Conservation (phyloP, 1,284 basidiomycete genomes). For the Psilocybe mexicana region DNA sequence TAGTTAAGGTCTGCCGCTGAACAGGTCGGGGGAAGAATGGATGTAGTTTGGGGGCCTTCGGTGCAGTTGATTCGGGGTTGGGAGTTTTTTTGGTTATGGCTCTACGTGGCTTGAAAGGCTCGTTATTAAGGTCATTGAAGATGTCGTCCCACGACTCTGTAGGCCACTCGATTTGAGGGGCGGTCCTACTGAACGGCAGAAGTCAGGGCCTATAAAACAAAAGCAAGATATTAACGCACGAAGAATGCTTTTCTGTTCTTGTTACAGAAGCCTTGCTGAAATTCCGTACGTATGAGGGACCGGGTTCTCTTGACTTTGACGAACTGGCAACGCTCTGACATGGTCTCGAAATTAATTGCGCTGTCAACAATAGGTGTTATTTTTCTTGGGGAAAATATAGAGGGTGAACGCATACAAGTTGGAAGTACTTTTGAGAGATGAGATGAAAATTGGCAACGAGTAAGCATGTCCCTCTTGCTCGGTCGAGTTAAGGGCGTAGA, state of each 20-base stretch:
- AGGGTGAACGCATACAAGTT: slow-evolving; percentile 3
- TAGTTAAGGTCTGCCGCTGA: slow-evolving; percentile 62
- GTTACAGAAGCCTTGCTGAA: not conserved
- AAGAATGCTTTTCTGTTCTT: not conserved
- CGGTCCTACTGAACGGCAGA: not conserved
- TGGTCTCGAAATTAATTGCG: not conserved
- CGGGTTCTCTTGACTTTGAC: not conserved
- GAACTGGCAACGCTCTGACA: not conserved
- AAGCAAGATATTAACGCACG: not conserved
- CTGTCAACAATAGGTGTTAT: not conserved
- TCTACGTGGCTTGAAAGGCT: slow-evolving; percentile 13
- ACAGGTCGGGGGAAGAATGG: not conserved
- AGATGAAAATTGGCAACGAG: slow-evolving; percentile 10
- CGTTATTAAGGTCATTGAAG: slow-evolving; percentile 22
- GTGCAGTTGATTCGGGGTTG: not conserved
- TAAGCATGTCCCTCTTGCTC: slow-evolving; percentile 7
- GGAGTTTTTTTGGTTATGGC: not conserved
- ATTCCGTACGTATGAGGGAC: not conserved
- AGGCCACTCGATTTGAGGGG: not conserved
- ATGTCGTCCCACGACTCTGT: slow-evolving; percentile 22
- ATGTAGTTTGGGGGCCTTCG: not conserved
- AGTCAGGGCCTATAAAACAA: not conserved
- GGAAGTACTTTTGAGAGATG: slow-evolving; percentile 9
- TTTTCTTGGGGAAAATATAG: not conserved
- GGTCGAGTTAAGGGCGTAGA: too few relatives aligned